These are phyloP conservation scores for Nyctanthes arbortristis DNA, from an alignment of 257 asterid species.

Conservation along the genomic window DNA sequence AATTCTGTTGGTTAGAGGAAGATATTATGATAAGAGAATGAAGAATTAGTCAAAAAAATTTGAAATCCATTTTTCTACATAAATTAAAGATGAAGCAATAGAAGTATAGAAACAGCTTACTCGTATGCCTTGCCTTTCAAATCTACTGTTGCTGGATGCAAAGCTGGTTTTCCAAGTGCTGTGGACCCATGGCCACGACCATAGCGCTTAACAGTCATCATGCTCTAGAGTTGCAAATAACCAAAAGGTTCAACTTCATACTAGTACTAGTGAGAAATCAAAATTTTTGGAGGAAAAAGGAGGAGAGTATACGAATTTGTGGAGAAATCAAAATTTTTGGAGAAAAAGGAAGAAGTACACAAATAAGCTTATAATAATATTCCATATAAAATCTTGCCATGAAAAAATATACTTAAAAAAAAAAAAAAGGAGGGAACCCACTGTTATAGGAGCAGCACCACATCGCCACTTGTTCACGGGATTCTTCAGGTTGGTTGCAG, in stretches of 20 bases:
- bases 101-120: constrained; percentile 44
- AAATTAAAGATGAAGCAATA: neutral
- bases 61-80: neutral
- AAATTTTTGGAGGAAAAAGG: neutral
- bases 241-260: neutral
- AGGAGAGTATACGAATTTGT: no score
- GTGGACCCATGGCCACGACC: constrained; percentile 77
- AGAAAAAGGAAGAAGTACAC: no score
- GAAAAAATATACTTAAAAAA: neutral
- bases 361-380: neutral
- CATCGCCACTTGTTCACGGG: constrained; percentile 93
- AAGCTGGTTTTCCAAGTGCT: constrained; percentile 75
- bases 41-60: neutral
- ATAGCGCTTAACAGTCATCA: constrained; percentile 84
- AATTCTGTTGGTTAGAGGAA: neutral
- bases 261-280: neutral
- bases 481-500: constrained; percentile 81
- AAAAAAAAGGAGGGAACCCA: constrained; percentile 32
- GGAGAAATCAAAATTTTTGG: neutral
- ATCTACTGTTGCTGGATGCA: constrained; percentile 96
- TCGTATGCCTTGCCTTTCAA: constrained; percentile 86
- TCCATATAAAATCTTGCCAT: neutral
- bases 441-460: constrained; percentile 97
- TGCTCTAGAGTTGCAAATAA: constrained; percentile 55
- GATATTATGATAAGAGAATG: neutral